Evolutionary conservation across 2,329 filamentous ascomycete species (phyloP).

Genomic region (Aspergillus ochraceoroseus): DNA sequence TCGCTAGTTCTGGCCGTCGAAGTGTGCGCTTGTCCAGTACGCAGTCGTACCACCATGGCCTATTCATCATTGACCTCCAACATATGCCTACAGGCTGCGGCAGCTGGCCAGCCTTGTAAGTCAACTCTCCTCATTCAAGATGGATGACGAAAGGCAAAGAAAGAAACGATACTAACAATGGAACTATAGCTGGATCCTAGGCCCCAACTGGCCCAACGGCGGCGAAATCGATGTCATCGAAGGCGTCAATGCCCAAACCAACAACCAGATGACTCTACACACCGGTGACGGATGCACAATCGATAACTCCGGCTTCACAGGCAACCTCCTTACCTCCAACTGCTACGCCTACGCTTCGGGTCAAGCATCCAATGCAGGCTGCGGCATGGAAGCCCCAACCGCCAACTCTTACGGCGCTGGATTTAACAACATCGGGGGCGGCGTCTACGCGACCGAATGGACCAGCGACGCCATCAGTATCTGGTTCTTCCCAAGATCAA

Average conservation of each 20-base stretch:
- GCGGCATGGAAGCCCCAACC: slow-evolving; percentile 51
- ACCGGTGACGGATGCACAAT: slow-evolving; percentile 59
- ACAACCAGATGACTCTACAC: slow-evolving; percentile 64
- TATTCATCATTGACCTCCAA: slow-evolving; percentile 66
- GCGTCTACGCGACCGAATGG: slow-evolving; percentile 74
- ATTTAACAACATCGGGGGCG: slow-evolving; percentile 67
- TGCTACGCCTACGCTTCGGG: slow-evolving; percentile 51
- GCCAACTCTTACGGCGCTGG: slow-evolving; percentile 57
- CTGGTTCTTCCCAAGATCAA: slow-evolving; percentile 73
- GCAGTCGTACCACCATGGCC: slow-evolving; percentile 58
- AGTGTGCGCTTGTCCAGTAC: slow-evolving; percentile 68
- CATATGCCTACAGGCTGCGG: slow-evolving; percentile 73
- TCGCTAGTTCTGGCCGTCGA: slow-evolving; percentile 57
- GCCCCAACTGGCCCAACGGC: slow-evolving; percentile 62
- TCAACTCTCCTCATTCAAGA: slow-evolving; percentile 1
- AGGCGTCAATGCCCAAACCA: slow-evolving; percentile 61
- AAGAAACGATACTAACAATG: background rate
- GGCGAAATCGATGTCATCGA: slow-evolving; percentile 81
- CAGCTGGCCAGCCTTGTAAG: slow-evolving; percentile 64
- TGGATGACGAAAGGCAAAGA: no score
- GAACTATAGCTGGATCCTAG: slow-evolving; percentile 51
- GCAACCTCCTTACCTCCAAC: slow-evolving; percentile 49
- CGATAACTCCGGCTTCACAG: slow-evolving; percentile 46
- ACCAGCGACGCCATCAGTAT: slow-evolving; percentile 65
- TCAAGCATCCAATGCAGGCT: slow-evolving; percentile 53